Evolutionary conservation across 2,329 filamentous ascomycete species (phyloP), one percentile per base, ranked within the genome.

Genomic region (Ascocoryne sarcoides): DNA sequence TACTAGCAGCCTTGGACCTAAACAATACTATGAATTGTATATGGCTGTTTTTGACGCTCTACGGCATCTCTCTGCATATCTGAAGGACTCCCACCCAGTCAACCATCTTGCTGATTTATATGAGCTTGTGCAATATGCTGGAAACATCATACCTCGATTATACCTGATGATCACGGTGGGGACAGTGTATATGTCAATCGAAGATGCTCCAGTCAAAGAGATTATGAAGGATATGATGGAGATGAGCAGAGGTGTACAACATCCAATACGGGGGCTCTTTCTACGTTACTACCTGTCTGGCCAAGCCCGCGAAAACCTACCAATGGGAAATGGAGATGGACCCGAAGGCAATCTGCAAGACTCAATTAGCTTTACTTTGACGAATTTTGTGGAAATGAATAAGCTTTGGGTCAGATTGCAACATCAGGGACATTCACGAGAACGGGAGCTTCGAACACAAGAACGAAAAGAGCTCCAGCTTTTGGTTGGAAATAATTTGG

Each of bases 221-320:
- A 87, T 98, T 48, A 98, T 98, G 92, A 98, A 98, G 67, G 92
- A 98, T 64, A 98, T 98, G 92, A 98, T 98, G 92, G 92, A 98
- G 65, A 98, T 98, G 92, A 96, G 88, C 65, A 78, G 92, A 48
- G 92, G 92, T 42, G 89, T 98, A 16, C 92, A 98, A 60, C 92
- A 98, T 64, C 92, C 92, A 12, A 89, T 95, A 48, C 85, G 92
- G 43, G 92, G 92, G 14, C 71, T 98, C 40, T 98, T 98, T 62
- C 67, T 98, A 56, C 81, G 92, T 59, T 98, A 98, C 65, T 98
- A 95, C 60, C 75, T 98, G 37, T 92, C 87, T 17, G 90, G 92
- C 28, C 92, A 98, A 67, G 90, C 92, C 29, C 76, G 92, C 56
- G 92, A 98, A 63, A 79, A 79, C 60, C 71, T 98, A 37, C 92